Conservation (phyloP, 2,329 filamentous ascomycete species). For the Aspergillus tanneri region DNA sequence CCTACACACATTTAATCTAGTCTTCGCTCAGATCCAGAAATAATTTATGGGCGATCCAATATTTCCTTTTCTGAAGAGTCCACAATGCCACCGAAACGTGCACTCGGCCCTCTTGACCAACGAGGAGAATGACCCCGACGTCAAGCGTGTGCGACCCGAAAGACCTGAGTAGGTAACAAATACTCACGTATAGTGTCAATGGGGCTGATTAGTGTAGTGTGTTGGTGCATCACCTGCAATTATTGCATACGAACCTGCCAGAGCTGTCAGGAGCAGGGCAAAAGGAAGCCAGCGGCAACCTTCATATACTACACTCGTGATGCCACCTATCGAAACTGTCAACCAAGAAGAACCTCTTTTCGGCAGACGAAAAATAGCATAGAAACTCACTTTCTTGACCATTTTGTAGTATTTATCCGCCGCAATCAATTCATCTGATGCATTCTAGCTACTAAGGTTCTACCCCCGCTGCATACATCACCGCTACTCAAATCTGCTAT, state of each 20-base stretch:
- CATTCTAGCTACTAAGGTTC: not conserved
- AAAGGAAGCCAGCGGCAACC: too few relatives aligned
- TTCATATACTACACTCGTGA: too few relatives aligned
- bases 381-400: slow-evolving; percentile 1
- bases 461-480: not conserved
- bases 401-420: slow-evolving; percentile 1
- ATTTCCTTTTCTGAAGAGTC: too few relatives aligned
- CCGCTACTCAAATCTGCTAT: not conserved
- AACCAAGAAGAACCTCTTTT: too few relatives aligned
- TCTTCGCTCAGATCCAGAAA: too few relatives aligned
- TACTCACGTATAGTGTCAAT: not conserved
- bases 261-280: too few relatives aligned
- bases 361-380: not conserved
- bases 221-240: too few relatives aligned
- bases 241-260: too few relatives aligned
- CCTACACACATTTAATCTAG: too few relatives aligned
- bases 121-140: slow-evolving; percentile 3
- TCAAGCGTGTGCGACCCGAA: slow-evolving; percentile 2
- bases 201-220: too few relatives aligned
- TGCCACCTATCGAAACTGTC: too few relatives aligned
- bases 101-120: slow-evolving; percentile 5
- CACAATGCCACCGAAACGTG: slow-evolving; percentile 12
- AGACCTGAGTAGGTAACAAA: not conserved
- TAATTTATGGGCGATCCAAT: too few relatives aligned
- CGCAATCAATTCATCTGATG: slow-evolving; percentile 6